phyloP scores from a whole-genome alignment of 768 basidiomycete species.

The Mrakia blollopis region DNA sequence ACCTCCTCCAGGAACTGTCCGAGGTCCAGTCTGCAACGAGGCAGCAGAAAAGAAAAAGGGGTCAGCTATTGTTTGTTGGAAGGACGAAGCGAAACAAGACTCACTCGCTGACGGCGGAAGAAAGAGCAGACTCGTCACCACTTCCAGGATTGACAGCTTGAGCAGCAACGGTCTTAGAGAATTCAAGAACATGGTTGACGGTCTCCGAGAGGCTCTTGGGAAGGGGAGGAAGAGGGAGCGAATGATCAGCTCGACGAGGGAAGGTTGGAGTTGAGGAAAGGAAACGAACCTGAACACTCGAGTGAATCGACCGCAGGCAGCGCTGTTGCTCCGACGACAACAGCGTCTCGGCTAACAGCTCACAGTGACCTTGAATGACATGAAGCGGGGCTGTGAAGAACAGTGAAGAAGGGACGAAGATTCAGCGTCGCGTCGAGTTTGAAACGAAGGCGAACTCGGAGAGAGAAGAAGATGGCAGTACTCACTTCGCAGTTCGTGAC shows the following conservation, averaged over 20 bases:
- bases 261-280: no score
- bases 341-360: not conserved
- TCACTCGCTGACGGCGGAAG: not conserved
- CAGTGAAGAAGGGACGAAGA: not conserved
- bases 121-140: not conserved
- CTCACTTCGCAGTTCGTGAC: slow-evolving; percentile 4
- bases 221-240: not conserved
- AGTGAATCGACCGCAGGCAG: not conserved
- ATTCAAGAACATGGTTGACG: slow-evolving; percentile 11
- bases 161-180: not conserved
- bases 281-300: not conserved
- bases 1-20: slow-evolving; percentile 2
- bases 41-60: not conserved
- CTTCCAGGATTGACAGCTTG: not conserved
- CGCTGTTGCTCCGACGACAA: not conserved
- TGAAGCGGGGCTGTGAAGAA: not conserved
- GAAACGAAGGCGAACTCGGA: not conserved
- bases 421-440: not conserved
- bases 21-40: not conserved
- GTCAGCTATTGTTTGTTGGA: not conserved
- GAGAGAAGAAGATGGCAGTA: not conserved
- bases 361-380: slow-evolving; percentile 4
- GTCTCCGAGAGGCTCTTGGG: not conserved
- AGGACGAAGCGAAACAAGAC: not conserved
- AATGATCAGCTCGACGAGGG: not conserved